Evolutionary conservation across 768 basidiomycete genomes (phyloP).

Genomic region (Tricholoma flavovirens): DNA sequence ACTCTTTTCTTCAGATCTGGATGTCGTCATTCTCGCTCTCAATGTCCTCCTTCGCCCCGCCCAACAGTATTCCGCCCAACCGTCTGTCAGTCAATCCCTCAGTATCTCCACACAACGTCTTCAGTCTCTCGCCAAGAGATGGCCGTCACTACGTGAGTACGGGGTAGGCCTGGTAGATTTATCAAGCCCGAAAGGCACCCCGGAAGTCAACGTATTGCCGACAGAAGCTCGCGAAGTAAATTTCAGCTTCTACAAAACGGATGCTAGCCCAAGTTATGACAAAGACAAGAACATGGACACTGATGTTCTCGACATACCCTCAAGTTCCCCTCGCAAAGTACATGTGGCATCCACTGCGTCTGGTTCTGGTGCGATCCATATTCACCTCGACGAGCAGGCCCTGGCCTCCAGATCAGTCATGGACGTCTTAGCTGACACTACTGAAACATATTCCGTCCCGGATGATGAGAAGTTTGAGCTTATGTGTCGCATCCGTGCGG

Average conservation of each 20-base stretch:
- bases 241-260: constrained; percentile 76
- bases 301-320: constrained; percentile 35
- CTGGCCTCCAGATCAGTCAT: constrained; percentile 60
- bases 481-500: constrained; percentile 77
- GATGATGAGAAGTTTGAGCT: constrained; percentile 85
- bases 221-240: constrained; percentile 71
- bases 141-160: constrained; percentile 78
- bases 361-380: constrained; percentile 46
- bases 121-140: constrained; percentile 77
- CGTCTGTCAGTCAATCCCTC: constrained; percentile 77
- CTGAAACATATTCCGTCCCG: constrained; percentile 64
- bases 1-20: constrained; percentile 82
- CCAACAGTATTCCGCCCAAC: constrained; percentile 90
- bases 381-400: constrained; percentile 59
- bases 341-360: constrained; percentile 25
- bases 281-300: constrained; percentile 43
- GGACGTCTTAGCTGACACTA: constrained; percentile 68
- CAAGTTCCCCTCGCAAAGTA: constrained; percentile 45
- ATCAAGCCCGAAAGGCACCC: constrained; percentile 46
- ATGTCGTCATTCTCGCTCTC: constrained; percentile 77
- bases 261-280: constrained; percentile 19
- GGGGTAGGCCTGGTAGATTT: constrained; percentile 74
- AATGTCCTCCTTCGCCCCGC: constrained; percentile 87
- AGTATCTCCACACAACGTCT: constrained; percentile 78
- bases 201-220: constrained; percentile 59